phyloP scores from a whole-genome alignment of 75 land plant genomes.

The Pinus tabuliformis region DNA sequence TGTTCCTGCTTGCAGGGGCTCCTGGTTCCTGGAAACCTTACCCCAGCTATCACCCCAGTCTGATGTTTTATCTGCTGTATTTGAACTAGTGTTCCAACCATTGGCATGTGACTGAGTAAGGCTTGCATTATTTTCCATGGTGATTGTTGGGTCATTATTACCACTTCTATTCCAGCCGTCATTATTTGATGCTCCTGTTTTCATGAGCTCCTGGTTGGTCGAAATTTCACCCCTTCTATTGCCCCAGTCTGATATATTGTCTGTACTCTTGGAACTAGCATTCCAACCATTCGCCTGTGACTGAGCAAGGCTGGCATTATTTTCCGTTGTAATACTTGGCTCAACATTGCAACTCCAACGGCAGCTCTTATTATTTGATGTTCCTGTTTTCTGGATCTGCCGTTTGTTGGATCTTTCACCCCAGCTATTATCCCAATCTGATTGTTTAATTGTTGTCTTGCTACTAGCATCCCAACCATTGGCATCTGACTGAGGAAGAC shows the following conservation, averaged over 20 bases:
- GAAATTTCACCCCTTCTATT: background rate
- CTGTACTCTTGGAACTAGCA: background rate
- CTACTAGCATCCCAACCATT: background rate
- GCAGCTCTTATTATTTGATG: background rate
- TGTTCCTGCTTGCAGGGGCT: no score
- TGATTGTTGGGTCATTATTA: no score
- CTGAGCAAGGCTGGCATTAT: no score
- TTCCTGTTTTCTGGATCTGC: background rate
- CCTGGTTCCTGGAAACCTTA: background rate
- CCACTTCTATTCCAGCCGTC: no score
- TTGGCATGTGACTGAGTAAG: background rate
- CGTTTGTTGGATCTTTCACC: background rate
- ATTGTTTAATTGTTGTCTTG: background rate
- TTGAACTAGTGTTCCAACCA: background rate
- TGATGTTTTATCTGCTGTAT: background rate
- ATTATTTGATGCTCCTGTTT: no score
- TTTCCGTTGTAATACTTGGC: background rate
- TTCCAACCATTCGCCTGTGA: background rate
- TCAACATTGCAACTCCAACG: background rate
- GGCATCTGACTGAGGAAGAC: background rate
- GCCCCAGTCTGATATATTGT: background rate
- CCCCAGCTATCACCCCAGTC: background rate
- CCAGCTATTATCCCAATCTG: background rate
- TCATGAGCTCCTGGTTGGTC: background rate
- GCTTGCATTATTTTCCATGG: no score